A percentile compares a stretch with the other conserved stretches of the same genome.
Conservation (phyloP, 768 basidiomycete species). For the Mycena maculata region DNA sequence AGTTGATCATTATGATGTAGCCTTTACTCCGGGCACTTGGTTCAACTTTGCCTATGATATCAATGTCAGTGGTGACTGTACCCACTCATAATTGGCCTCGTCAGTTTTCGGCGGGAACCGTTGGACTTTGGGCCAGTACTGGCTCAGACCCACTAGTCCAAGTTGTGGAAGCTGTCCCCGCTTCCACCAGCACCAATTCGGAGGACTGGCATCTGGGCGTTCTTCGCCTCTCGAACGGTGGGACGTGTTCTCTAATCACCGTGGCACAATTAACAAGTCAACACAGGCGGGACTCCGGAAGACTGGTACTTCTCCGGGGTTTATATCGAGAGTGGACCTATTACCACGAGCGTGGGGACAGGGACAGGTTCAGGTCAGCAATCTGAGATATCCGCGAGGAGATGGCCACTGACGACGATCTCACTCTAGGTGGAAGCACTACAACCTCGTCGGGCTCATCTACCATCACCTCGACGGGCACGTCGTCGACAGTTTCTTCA, state of each 20-base stretch:
- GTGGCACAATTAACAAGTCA: slow-evolving; percentile 27
- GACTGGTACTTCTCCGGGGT: slow-evolving; percentile 73
- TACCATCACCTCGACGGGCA: slow-evolving; percentile 38
- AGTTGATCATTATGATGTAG: slow-evolving; percentile 60
- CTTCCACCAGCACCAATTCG: slow-evolving; percentile 67
- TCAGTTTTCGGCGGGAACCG: slow-evolving; percentile 63
- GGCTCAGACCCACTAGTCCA: slow-evolving; percentile 59
- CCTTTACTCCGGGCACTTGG: slow-evolving; percentile 65
- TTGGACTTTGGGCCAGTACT: slow-evolving; percentile 69
- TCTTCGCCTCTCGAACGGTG: slow-evolving; percentile 60
- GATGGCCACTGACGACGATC: slow-evolving; percentile 19
- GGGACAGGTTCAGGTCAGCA: too few species aligned
- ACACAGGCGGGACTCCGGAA: slow-evolving; percentile 45
- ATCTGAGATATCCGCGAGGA: not conserved
- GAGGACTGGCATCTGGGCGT: slow-evolving; percentile 73
- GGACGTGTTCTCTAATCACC: not conserved
- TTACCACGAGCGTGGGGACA: slow-evolving; percentile 63
- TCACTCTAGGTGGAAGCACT: slow-evolving; percentile 25
- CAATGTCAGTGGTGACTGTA: slow-evolving; percentile 52
- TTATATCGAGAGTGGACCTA: slow-evolving; percentile 67
- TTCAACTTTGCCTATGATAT: slow-evolving; percentile 78
- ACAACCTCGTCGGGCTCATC: slow-evolving; percentile 34
- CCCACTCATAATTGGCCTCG: not conserved
- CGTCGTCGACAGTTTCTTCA: slow-evolving; percentile 43
- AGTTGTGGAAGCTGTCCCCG: slow-evolving; percentile 59